Evolutionary conservation across 106 monocot genomes (phyloP), one percentile per base, ranked within the genome.

Genomic region (Allium sativum): DNA sequence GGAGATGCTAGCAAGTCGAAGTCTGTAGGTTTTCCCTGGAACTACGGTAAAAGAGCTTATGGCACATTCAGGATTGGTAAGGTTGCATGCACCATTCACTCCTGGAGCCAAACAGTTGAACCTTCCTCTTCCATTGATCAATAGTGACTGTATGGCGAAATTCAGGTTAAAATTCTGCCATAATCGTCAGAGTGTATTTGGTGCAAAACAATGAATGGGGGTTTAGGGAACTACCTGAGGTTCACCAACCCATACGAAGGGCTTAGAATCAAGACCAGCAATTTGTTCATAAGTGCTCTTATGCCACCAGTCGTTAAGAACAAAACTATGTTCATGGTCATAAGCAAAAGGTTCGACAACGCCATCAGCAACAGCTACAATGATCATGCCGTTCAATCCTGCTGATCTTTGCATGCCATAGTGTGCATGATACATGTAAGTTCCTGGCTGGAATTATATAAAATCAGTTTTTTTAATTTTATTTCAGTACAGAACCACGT

Each of bases 301-400:
- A 62, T 95, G 95, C 95, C 95, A 95, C 95, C 95, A 95, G 59
- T 95, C 95, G 48, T 70, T 81, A 55, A 95, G 68, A 13, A 95
- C 0, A 44, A 95, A 69, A 61, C 63, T 78, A 31, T 75, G 79
- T n/a, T 90, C 90, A 40, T 52, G 7, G 47, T 95, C 84, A 52
- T 90, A 90, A 1, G 22, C 7, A 56, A 90, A 94, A 12, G 90
- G 94, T 56, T 90, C 86, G 10, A 44, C 46, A 2, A 69, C 76
- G 4, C 76, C 81, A 0, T 73, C 7, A 0, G 78, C 74, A 3
- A 75, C 65, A 7, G 62, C 42, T 19, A 95, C 90, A 1, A 54
- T 43, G 66, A 95, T 95, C 56, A 82, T 52, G 8, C 95, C 95
- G 59, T 79, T 50, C 10, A 95, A 77, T 8, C 95, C 95, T 0